Evolutionary conservation across 371 early-diverging fungal genomes (phyloP), one percentile per base, ranked within the genome.

Genomic region (Syncephalastrum racemosum): DNA sequence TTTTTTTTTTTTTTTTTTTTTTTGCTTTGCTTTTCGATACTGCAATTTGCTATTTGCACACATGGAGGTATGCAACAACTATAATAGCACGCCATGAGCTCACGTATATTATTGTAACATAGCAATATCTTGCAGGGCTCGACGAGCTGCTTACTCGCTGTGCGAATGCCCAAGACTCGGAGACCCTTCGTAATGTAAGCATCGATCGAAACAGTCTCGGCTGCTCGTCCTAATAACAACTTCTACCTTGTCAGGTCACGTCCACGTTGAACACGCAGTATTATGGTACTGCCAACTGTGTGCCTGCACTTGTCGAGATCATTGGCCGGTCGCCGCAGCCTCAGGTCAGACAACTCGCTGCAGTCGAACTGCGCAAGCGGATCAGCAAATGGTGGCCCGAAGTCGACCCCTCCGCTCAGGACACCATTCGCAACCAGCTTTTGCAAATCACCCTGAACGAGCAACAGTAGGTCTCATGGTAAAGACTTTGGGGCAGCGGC

Each of bases 341-440:
- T 49, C 79, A 79, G 63, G 75, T 93, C 39, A 89, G 94, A 49
- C 94, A 94, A 70, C 73, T 95, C 40, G 91, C 94, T 25, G 90
- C 94, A 6, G 93, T 95, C 27, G 95, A 95, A 76, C 82, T 90
- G 53, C 85, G 91, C 62, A 95, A 95, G 64, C 85, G 88, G 61
- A 75, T 89, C 24, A 54, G 82, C 14, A 85, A 79, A 67, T 84
- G 75, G 73, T 95, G 94, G 94, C 67, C 67, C 15, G 76, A 85
- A n/a, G 55, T 90, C 8, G 86, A 82, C 45, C 79, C 64, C n/a
- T 66, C 59, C 4, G 69, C 77, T 13, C 76, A 84, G 55, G 73
- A 65, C 15, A 63, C 67, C 39, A 83, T 92, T 50, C 89, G 88
- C 54, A 70, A 71, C 10, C 71, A 79, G 31, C 69, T 94, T 13